phyloP scores from a whole-genome alignment of 371 early-diverging fungal species.

The Syncephalastrum monosporum region DNA sequence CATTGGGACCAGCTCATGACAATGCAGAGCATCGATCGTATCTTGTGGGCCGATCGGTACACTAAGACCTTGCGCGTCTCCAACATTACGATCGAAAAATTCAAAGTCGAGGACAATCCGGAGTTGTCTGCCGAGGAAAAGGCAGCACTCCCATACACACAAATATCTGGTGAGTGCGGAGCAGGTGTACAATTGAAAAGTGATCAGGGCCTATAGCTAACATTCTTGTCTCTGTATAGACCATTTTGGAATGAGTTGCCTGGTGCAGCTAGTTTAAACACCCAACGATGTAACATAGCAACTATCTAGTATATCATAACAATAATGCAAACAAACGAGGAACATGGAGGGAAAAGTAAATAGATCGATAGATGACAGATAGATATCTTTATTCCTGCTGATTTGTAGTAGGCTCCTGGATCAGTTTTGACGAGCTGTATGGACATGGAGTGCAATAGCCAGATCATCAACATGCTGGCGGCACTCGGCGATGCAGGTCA shows the following conservation, averaged over 20 bases:
- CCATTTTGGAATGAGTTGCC: constrained; percentile 12
- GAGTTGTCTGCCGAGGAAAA: constrained; percentile 5
- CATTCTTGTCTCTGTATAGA: constrained; percentile 1
- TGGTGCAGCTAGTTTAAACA: constrained; percentile 1
- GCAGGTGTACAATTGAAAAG: neutral
- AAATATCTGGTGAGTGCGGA: constrained; percentile 45
- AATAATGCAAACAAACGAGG: no score
- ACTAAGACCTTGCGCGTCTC: constrained; percentile 7
- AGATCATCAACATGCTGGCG: no score
- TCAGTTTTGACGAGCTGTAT: no score
- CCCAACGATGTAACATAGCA: no score
- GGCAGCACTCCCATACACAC: constrained; percentile 34
- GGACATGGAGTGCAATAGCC: no score
- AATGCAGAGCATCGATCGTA: constrained; percentile 71
- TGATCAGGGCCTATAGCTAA: neutral
- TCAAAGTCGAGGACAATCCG: constrained; percentile 26
- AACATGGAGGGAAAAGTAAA: no score
- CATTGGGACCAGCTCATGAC: constrained; percentile 50
- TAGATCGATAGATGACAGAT: no score
- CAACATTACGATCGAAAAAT: constrained; percentile 34
- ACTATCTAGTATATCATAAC: no score
- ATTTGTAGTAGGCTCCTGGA: no score
- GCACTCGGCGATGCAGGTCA: no score
- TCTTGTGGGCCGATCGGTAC: constrained; percentile 44
- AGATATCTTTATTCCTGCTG: no score